These are phyloP conservation scores for Saccharomyces uvarum DNA, from an alignment of 1,139 yeast species.

Conservation along the genomic window DNA sequence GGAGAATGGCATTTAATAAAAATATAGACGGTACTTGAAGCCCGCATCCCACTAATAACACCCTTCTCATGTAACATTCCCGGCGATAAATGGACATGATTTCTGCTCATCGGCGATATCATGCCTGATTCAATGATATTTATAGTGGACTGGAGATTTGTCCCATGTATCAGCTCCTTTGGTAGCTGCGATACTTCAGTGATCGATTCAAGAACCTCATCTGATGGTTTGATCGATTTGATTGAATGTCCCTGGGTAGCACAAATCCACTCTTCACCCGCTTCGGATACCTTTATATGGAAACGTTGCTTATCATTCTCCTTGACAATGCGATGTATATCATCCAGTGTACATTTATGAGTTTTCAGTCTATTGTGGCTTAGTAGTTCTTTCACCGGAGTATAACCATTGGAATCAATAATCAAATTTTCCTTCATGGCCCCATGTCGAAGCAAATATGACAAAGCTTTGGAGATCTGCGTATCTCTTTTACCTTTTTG, in stretches of 20 bases:
- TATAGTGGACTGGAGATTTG: constrained; percentile 45
- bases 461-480: constrained; percentile 61
- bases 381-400: constrained; percentile 47
- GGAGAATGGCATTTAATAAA: constrained; percentile 46
- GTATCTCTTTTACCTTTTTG: constrained; percentile 37
- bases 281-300: constrained; percentile 32
- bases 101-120: constrained; percentile 60
- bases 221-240: constrained; percentile 37
- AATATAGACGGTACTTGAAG: constrained; percentile 51
- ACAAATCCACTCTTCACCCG: constrained; percentile 45
- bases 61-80: constrained; percentile 33
- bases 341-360: constrained; percentile 46
- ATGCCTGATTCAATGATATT: constrained; percentile 41
- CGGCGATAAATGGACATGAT: constrained; percentile 74
- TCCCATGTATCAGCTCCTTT: constrained; percentile 65
- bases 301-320: constrained; percentile 68
- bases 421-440: constrained; percentile 63
- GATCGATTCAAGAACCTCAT: constrained; percentile 36
- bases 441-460: constrained; percentile 75
- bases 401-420: constrained; percentile 64
- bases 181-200: constrained; percentile 34
- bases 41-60: constrained; percentile 67
- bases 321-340: constrained; percentile 53
- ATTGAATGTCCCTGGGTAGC: constrained; percentile 93
- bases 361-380: constrained; percentile 53